phyloP scores from a whole-genome alignment of 2,329 filamentous ascomycete species.

The Paecilomyces sp. region DNA sequence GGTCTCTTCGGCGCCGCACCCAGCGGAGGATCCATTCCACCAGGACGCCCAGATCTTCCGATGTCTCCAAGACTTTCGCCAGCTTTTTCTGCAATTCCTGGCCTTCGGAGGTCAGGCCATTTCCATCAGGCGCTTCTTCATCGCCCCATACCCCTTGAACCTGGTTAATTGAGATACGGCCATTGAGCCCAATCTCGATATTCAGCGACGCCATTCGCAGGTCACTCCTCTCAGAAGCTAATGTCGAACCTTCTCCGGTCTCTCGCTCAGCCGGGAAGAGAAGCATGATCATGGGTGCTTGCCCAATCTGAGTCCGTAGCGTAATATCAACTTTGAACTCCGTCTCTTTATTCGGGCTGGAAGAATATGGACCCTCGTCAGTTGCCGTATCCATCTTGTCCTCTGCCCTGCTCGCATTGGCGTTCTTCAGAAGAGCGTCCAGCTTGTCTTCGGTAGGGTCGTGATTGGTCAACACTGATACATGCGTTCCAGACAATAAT shows the following conservation, averaged over 20 bases:
- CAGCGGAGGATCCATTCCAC: constrained; percentile 38
- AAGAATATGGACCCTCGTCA: background rate
- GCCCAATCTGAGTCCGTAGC: constrained; percentile 30
- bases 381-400: background rate
- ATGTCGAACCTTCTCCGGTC: constrained; percentile 6
- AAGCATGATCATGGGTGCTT: constrained; percentile 30
- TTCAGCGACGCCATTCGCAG: constrained; percentile 24
- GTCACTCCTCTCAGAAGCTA: constrained; percentile 4
- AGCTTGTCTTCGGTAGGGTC: constrained; percentile 46
- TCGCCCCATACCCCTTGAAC: constrained; percentile 25
- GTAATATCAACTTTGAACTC: constrained; percentile 31
- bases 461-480: constrained; percentile 33
- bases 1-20: constrained; percentile 22
- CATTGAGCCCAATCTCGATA: constrained; percentile 35
- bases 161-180: constrained; percentile 31
- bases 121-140: constrained; percentile 12
- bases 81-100: constrained; percentile 26
- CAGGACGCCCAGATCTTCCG: constrained; percentile 37
- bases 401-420: background rate
- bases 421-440: constrained; percentile 40
- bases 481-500: constrained; percentile 3
- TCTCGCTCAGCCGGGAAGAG: constrained; percentile 22
- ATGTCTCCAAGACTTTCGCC: constrained; percentile 31
- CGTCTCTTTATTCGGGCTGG: background rate
- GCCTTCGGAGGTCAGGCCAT: constrained; percentile 11